These are phyloP conservation scores for Yamadazyma blattariae DNA, from an alignment of 1,139 yeast species.

Conservation along the genomic window DNA sequence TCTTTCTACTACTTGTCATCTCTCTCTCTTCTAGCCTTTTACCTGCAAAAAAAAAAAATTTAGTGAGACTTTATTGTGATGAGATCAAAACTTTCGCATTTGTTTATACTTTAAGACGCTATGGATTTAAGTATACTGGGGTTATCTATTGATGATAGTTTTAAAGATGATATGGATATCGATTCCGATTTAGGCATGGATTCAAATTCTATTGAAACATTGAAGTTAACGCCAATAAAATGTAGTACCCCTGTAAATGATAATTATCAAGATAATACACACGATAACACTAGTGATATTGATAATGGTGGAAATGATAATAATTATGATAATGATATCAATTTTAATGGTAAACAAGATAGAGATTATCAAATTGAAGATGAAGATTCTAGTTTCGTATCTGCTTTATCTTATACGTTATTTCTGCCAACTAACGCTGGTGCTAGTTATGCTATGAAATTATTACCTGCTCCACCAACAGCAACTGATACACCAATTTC, in stretches of 20 bases:
- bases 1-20: conserved; percentile 60
- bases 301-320: background rate
- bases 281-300: conserved; percentile 3
- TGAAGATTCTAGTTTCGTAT: conserved; percentile 17
- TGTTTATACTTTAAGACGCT: background rate
- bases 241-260: conserved; percentile 2
- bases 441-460: conserved; percentile 34
- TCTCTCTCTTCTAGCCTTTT: background rate
- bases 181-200: conserved; percentile 9
- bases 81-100: background rate
- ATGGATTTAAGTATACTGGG: conserved; percentile 13
- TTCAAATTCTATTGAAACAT: conserved; percentile 9
- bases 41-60: too few species aligned
- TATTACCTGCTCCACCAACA: conserved; percentile 26
- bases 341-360: background rate
- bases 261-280: background rate
- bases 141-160: conserved; percentile 9
- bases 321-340: conserved; percentile 6
- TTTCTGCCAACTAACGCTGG: conserved; percentile 39
- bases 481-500: too few species aligned
- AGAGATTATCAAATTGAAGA: conserved; percentile 8
- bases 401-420: conserved; percentile 17
- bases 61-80: conserved; percentile 3
- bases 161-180: conserved; percentile 15
- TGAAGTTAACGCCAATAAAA: conserved; percentile 3